Percentiles rank a stretch among this genome's conserved stretches.
Conservation (phyloP, 2,329 filamentous ascomycete genomes). For the Sporothrix sp. region DNA sequence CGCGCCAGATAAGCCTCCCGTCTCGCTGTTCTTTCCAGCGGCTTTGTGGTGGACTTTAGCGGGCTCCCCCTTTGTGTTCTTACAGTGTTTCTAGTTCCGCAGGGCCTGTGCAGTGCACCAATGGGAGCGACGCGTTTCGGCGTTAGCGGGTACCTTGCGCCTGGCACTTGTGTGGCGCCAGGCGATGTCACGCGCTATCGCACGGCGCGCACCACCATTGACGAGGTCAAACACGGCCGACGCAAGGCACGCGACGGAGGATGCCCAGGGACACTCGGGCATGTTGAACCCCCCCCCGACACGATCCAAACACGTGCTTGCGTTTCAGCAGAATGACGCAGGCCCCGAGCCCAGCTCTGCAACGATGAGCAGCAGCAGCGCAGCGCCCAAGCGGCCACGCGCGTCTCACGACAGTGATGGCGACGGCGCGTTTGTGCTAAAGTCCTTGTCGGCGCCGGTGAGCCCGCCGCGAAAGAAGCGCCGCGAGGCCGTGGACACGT, state of each 20-base stretch:
- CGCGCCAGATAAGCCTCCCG: slow-evolving; percentile 6
- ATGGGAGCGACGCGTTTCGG: not conserved
- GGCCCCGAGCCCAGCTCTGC: not conserved
- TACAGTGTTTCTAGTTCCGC: not conserved
- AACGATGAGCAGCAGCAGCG: not conserved
- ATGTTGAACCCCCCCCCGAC: no score
- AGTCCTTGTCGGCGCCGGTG: slow-evolving; percentile 25
- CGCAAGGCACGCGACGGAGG: no score
- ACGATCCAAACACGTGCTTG: no score
- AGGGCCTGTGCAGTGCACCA: no score
- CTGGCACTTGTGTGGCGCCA: not conserved
- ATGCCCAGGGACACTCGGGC: no score
- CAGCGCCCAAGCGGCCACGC: not conserved
- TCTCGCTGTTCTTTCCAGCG: not conserved
- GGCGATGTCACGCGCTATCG: slow-evolving; percentile 1
- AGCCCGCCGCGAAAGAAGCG: slow-evolving; percentile 36
- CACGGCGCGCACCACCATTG: not conserved
- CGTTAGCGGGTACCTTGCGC: not conserved
- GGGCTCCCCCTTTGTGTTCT: not conserved
- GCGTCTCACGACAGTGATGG: not conserved
- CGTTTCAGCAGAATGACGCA: no score
- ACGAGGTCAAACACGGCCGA: no score
- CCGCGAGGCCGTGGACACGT: slow-evolving; percentile 2
- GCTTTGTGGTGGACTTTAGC: not conserved
- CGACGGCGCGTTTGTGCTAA: slow-evolving; percentile 11